Base-by-base conservation (phyloP, 768 basidiomycete genomes). In the Cubamyces sp. region DNA sequence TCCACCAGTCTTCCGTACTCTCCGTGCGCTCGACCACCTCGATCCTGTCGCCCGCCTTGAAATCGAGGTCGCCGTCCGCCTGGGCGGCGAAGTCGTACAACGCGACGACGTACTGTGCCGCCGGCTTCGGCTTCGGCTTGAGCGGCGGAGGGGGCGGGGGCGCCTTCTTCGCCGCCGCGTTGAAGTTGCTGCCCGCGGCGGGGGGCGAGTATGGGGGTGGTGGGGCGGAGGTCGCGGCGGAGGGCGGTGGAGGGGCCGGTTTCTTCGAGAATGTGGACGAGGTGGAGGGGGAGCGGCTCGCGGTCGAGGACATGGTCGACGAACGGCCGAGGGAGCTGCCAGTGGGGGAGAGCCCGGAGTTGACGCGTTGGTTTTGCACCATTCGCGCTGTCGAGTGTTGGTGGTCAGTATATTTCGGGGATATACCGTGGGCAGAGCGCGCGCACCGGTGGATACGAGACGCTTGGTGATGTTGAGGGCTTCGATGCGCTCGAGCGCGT, bases 1-100 rank as follows among this genome's bases (percentile, higher is more conserved):
- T 97, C 96, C 96, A 98, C 96, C 96, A 98, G 71, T 98, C 96
- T 72, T 98, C 93, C 26, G 87, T 72, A 69, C 87, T 95, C 7
- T 83, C 84, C 18, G 89, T 87, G 74, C 84, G 85, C 74, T 95
- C 88, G 39, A 97, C 82, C 56, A 98, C 79, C 76, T 96, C 94
- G 74, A 98, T 98, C 66, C 83, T 80, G 74, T 98, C 96, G 16
- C 96, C 96, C 16, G 86, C 84, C 64, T 81, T 86, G 79, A 98
- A 98, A 0, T 88, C 90, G 58, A 98, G 77, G 75, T 98, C 96
- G 1, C 96, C 96, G 0, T 91, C 94, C 42, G 95, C 92, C 83
- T 96, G 95, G 19, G 97, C 94, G 39, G 81, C 82, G 72, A 96
- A 99, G 74, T 99, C 97, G 71, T 97, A 99, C 70, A 98, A 72